Base-by-base conservation (phyloP, 2,329 filamentous ascomycete genomes). In the Colletotrichum karsti region DNA sequence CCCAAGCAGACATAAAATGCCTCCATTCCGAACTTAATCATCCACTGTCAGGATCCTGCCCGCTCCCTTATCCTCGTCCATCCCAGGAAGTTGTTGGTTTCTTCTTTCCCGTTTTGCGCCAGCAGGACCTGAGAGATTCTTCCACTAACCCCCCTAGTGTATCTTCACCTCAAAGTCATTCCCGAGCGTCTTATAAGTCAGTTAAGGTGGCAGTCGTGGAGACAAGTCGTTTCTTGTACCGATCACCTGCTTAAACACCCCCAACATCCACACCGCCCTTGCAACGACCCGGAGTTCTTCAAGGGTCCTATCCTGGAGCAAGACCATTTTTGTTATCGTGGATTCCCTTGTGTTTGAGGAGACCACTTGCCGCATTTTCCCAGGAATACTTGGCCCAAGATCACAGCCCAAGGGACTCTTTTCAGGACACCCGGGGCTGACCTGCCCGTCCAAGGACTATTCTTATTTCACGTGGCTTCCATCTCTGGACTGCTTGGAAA, bases 1-100 rank as follows among this genome's bases (percentile, higher is more conserved):
- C 67, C 33, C 55, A 69, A 56, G 65, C 65, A 65, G 59, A 70
- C 70, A 71, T 71, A 71, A 70, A 71, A 70, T 70, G 69, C 70
- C 70, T 71, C 65, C 65, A 65, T 69, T 69, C 69, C 70, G 69
- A 70, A 67, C 61, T 66, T 63, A 60, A 65, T 69, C 59, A 57
- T 57, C 54, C 46, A 61, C 65, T 26, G 53, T 60, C 51, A 56
- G 63, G 64, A 70, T 60, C 48, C 48, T 60, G 65, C 65, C 53
- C 65, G 50, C 65, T 64, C 55, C 57, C 61, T 56, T 63, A 60
- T 67, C 64, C 61, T 71, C 63, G 68, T 63, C 57, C 64, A 60
- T 63, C 63, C 63, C 51, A 63, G 67, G 63, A 65, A 62, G 48
- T 69, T 48, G 48, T 69, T 69, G 69, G 61, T 66, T 59, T 66